These are phyloP conservation scores for Cyclotella choctawhatcheeana DNA, from an alignment of 108 stramenopile genomes.

Conservation along the genomic window DNA sequence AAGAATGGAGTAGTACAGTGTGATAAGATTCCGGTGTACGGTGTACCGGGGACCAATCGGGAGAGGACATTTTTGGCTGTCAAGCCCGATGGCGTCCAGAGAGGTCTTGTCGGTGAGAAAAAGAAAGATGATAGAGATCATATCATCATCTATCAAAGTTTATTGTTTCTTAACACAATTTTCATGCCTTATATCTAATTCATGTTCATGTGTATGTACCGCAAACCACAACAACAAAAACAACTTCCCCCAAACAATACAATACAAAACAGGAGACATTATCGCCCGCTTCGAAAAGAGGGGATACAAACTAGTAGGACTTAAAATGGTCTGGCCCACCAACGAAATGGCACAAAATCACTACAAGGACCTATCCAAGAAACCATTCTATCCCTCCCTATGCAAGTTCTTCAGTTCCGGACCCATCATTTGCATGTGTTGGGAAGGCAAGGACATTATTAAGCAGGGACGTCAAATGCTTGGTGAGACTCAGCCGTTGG, in stretches of 20 bases:
- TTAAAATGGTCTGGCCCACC: constrained; percentile 93
- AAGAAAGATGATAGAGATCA: background rate
- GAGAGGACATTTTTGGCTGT: constrained; percentile 18
- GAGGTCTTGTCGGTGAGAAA: constrained; percentile 82
- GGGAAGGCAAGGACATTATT: constrained; percentile 84
- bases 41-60: constrained; percentile 12
- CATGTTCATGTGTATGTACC: no score
- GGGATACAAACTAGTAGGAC: constrained; percentile 93
- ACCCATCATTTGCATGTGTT: constrained; percentile 93
- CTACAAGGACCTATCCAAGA: constrained; percentile 91
- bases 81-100: constrained; percentile 95
- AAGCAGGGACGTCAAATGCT: constrained; percentile 91
- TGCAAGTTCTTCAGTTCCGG: constrained; percentile 92
- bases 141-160: background rate
- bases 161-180: background rate
- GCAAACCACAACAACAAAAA: no score
- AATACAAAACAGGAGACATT: constrained; percentile 78
- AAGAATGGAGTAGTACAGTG: background rate
- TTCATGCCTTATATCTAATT: no score
- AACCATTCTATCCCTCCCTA: constrained; percentile 93
- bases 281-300: constrained; percentile 94
- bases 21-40: constrained; percentile 3
- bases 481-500: constrained; percentile 83
- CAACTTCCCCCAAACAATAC: no score
- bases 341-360: constrained; percentile 88